phyloP scores from a whole-genome alignment of 805 yeast genomes.

The Cyberlindnera japonica region DNA sequence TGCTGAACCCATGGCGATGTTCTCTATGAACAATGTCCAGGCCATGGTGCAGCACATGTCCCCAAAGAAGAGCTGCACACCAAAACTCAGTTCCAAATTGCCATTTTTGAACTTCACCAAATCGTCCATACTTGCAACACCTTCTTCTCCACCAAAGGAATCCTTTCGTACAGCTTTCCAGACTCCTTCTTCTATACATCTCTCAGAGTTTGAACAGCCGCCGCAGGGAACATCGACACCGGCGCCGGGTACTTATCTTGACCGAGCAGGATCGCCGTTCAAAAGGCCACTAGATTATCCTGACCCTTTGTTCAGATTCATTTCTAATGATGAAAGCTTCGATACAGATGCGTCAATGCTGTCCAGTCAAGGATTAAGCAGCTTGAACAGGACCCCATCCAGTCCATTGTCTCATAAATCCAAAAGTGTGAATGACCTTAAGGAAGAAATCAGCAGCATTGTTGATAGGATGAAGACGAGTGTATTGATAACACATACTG shows the following conservation, averaged over 20 bases:
- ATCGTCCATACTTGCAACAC: constrained; percentile 3
- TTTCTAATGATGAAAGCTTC: constrained; percentile 7
- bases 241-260: constrained; percentile 9
- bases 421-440: not conserved
- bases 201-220: constrained; percentile 27
- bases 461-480: constrained; percentile 13
- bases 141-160: too few relatives aligned
- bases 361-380: constrained; percentile 1
- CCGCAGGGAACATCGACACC: constrained; percentile 30
- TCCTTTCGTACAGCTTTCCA: not conserved
- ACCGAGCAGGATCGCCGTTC: constrained; percentile 1
- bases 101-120: constrained; percentile 1
- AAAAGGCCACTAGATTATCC: constrained; percentile 18
- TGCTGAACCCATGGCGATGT: constrained; percentile 11
- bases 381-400: not conserved
- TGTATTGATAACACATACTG: constrained; percentile 1
- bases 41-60: constrained; percentile 14
- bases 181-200: constrained; percentile 23
- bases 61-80: constrained; percentile 10
- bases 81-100: not conserved
- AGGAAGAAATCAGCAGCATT: constrained; percentile 22
- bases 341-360: constrained; percentile 9
- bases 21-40: constrained; percentile 14
- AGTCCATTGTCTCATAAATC: constrained; percentile 12
- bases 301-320: constrained; percentile 21